Conservation (phyloP, 352 stramenopile species). For the Pilasporangium apinafurcum region DNA sequence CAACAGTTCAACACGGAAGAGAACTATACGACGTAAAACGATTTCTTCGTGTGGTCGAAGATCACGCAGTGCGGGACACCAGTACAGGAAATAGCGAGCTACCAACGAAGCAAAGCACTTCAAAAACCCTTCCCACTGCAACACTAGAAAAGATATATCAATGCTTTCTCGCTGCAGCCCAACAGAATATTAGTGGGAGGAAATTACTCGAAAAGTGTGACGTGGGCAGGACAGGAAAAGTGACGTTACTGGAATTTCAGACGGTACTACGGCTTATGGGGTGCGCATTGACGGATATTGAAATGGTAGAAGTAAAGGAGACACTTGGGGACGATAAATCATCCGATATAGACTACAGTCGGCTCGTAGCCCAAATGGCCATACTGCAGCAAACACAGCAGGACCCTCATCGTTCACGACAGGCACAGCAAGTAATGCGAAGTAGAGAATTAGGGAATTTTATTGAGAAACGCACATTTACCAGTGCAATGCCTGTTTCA, state of each 20-base stretch:
- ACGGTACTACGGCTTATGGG: constrained; percentile 76
- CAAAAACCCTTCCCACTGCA: constrained; percentile 1
- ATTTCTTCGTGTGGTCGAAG: constrained; percentile 17
- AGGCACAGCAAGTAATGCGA: not conserved
- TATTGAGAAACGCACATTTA: too few relatives aligned
- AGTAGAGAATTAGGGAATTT: too few relatives aligned
- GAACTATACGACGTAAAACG: constrained; percentile 20
- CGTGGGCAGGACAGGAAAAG: constrained; percentile 29
- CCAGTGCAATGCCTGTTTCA: not conserved
- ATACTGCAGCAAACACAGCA: constrained; percentile 16
- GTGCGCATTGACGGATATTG: constrained; percentile 38
- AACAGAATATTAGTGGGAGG: constrained; percentile 69
- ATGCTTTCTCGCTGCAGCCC: constrained; percentile 57
- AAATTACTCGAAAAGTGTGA: constrained; percentile 75
- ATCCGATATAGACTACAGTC: constrained; percentile 41
- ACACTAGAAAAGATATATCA: constrained; percentile 53
- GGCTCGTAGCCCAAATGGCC: constrained; percentile 40
- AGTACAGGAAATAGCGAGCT: not conserved
- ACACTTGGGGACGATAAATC: constrained; percentile 33
- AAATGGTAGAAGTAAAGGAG: constrained; percentile 46
- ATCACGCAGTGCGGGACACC: constrained; percentile 17
- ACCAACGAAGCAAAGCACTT: too few relatives aligned
- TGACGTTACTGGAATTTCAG: constrained; percentile 64
- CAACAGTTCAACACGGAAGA: constrained; percentile 15
- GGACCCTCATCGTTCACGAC: not conserved